These are phyloP conservation scores for Paragyromitra xinjiangensis DNA, from an alignment of 495 filamentous ascomycete genomes.

Conservation along the genomic window DNA sequence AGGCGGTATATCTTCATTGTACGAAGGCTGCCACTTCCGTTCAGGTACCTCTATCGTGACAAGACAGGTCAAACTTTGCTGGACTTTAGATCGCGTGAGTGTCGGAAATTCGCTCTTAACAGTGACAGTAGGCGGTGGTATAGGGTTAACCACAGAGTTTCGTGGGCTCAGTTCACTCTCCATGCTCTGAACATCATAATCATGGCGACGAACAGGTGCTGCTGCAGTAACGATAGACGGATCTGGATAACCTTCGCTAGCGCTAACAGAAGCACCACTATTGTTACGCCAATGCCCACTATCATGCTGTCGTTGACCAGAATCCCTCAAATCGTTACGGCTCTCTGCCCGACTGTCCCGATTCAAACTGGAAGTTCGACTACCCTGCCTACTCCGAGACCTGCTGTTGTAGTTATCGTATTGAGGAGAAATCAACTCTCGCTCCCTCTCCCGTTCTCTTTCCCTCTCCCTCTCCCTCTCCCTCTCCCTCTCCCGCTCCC, in stretches of 20 bases:
- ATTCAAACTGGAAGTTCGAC: slow-evolving; percentile 57
- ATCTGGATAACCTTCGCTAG: slow-evolving; percentile 60
- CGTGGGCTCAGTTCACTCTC: slow-evolving; percentile 84
- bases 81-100: slow-evolving; percentile 87
- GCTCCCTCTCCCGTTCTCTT: slow-evolving; percentile 54
- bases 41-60: slow-evolving; percentile 94
- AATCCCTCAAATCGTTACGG: slow-evolving; percentile 65
- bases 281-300: slow-evolving; percentile 69
- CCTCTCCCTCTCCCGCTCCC: slow-evolving; percentile 34
- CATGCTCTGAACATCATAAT: slow-evolving; percentile 97
- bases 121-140: slow-evolving; percentile 87
- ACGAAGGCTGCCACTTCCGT: slow-evolving; percentile 81
- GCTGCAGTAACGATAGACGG: slow-evolving; percentile 27
- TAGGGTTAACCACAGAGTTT: slow-evolving; percentile 77
- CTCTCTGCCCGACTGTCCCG: slow-evolving; percentile 60
- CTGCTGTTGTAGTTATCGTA: slow-evolving; percentile 52
- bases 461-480: slow-evolving; percentile 39
- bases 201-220: slow-evolving; percentile 72
- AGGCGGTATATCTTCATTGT: slow-evolving; percentile 80
- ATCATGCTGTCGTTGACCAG: slow-evolving; percentile 66
- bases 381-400: slow-evolving; percentile 56
- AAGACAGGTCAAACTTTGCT: slow-evolving; percentile 93
- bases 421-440: slow-evolving; percentile 62
- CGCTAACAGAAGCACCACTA: slow-evolving; percentile 73
- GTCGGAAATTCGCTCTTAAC: slow-evolving; percentile 97